A percentile compares a stretch with the other conserved stretches of the same genome.
Evolutionary conservation across 768 basidiomycete genomes (phyloP).

Genomic region (Lyophyllum decastes): DNA sequence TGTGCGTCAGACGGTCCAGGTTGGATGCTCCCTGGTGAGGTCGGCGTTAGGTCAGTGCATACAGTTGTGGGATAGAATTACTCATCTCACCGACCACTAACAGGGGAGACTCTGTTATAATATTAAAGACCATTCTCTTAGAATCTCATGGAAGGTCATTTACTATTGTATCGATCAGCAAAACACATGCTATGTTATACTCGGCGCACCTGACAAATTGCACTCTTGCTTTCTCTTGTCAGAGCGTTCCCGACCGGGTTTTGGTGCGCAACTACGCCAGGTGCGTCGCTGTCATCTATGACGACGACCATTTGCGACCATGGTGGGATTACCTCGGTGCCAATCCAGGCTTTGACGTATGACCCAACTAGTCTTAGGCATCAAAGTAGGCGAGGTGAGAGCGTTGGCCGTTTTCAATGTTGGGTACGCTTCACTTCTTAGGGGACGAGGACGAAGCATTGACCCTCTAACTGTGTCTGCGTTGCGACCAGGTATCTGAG

Average conservation of each 20-base stretch:
- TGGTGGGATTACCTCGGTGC: neutral
- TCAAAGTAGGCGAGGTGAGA: neutral
- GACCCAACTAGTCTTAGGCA: neutral
- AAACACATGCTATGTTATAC: neutral
- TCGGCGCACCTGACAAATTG: neutral
- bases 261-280: neutral
- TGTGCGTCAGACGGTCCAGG: constrained; percentile 85
- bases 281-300: neutral
- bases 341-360: neutral
- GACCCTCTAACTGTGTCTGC: neutral
- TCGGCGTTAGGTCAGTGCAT: constrained; percentile 70
- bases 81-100: neutral
- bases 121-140: neutral
- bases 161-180: constrained; percentile 1
- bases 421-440: neutral
- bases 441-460: neutral
- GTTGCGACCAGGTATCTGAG: neutral
- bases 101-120: constrained; percentile 48
- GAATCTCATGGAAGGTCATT: neutral
- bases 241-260: neutral
- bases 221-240: neutral
- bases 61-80: neutral
- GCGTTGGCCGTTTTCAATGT: neutral
- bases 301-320: neutral
- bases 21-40: constrained; percentile 85